phyloP scores from a whole-genome alignment of 192 early-diverging fungal species.

The Phycomyces nitens region DNA sequence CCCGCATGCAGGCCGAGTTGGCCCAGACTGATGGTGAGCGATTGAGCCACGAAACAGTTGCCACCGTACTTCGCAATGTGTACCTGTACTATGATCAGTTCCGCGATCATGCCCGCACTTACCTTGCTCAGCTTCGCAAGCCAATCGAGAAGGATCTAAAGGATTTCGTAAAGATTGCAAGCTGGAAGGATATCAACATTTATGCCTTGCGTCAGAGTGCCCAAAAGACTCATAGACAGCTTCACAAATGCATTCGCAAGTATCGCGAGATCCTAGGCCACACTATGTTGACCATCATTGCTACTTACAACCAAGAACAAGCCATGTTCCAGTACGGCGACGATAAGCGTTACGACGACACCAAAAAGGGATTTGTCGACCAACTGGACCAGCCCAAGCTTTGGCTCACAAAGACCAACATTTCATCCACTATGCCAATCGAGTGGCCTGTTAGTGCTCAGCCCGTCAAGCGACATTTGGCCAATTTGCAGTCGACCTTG shows the following conservation, averaged over 20 bases:
- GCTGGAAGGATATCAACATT: constrained; percentile 96
- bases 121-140: constrained; percentile 56
- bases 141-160: constrained; percentile 85
- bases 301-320: constrained; percentile 41
- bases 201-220: constrained; percentile 88
- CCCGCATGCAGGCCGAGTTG: constrained; percentile 31
- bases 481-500: constrained; percentile 43
- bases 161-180: constrained; percentile 93
- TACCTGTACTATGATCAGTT: constrained; percentile 84
- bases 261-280: constrained; percentile 76
- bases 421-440: background rate
- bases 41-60: constrained; percentile 25
- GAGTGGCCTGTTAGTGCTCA: background rate
- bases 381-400: constrained; percentile 31
- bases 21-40: constrained; percentile 8
- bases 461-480: constrained; percentile 38
- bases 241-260: constrained; percentile 87
- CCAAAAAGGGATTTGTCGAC: constrained; percentile 35
- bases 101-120: constrained; percentile 46
- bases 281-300: constrained; percentile 70
- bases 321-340: constrained; percentile 37
- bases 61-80: constrained; percentile 66
- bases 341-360: constrained; percentile 29
- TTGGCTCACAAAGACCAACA: constrained; percentile 36
- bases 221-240: constrained; percentile 83